Evolutionary conservation across 495 filamentous ascomycete species (phyloP), one percentile per base, ranked within the genome.

Genomic region (Chaetomium cochliodes): DNA sequence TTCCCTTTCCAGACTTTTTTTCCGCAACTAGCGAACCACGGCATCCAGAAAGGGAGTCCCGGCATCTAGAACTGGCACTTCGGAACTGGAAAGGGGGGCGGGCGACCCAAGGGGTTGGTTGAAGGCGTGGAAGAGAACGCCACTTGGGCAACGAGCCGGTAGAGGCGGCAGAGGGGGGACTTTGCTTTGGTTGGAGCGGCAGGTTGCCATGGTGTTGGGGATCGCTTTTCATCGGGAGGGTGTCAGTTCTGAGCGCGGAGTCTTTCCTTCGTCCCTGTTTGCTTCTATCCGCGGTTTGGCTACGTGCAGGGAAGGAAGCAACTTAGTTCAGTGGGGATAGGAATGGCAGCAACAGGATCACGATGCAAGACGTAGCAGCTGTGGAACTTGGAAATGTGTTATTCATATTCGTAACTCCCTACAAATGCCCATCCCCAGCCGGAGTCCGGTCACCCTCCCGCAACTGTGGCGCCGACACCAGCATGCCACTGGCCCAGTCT

Each of bases 391-490:
- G 13, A 22, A 47, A 47, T n/a, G 2, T 4, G 3, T n/a, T 11
- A 12, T 37, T n/a, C n/a, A n/a, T n/a, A n/a, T n/a, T n/a, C n/a
- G n/a, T n/a, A n/a, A n/a, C n/a, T n/a, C n/a, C n/a, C n/a, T 23
- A 49, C 1, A 20, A 30, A 49, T 33, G 20, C 3, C 30, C 47
- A 5, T 25, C 22, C 7, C 42, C 59, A 26, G 15, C 59, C 47
- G 16, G 47, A 22, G 20, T 26, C 11, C 8, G 11, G 11, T 41
- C 49, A 16, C 33, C 33, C 33, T 7, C 33, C 33, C 33, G 5
- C 33, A 63, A 23, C 39, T 56, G 51, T 63, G 60, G 60, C 60
- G 60, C 39, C 51, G 39, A 56, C 37, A 18, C 25, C 60, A 18
- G 13, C 25, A 5, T 33, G 18, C 52, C 51, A 63, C 60, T 55